Evolutionary conservation across 202 grass and related monocot species (phyloP).

Genomic region (Brachypodium distachyon): DNA sequence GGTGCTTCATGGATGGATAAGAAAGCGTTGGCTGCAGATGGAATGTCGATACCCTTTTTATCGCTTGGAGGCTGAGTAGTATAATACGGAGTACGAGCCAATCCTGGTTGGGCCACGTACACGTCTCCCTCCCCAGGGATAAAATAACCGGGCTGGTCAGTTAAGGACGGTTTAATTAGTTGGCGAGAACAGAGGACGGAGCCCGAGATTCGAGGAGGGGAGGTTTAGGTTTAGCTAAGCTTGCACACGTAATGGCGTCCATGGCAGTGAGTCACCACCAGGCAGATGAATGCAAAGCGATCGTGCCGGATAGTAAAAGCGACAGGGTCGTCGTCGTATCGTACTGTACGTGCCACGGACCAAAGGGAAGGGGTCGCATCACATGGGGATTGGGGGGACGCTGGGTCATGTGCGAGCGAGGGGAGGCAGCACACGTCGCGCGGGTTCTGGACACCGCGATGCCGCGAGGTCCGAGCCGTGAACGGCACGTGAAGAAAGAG

Average conservation of each 20-base stretch:
- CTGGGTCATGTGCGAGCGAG: slow-evolving; percentile 12
- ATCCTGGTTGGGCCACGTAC: background rate
- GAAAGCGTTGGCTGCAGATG: background rate
- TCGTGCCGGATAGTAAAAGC: too few species aligned
- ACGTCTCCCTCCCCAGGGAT: background rate
- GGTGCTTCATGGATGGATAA: background rate
- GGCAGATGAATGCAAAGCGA: background rate
- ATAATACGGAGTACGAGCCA: too few species aligned
- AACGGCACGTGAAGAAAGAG: too few species aligned
- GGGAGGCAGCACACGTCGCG: slow-evolving; percentile 10
- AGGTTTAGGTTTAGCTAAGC: background rate
- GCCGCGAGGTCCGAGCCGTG: too few species aligned
- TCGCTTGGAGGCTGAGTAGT: background rate
- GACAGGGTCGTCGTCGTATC: too few species aligned
- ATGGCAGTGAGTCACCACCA: background rate
- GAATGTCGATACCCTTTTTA: slow-evolving; percentile 3
- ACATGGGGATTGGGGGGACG: too few species aligned
- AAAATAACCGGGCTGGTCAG: background rate
- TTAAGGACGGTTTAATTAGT: background rate
- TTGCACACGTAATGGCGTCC: slow-evolving; percentile 3
- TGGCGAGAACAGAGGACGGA: background rate
- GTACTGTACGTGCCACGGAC: background rate
- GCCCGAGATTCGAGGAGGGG: background rate
- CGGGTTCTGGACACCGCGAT: background rate
- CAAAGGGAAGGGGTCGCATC: background rate